Percentiles rank a stretch among this genome's conserved stretches.
phyloP scores from a whole-genome alignment of 2,329 filamentous ascomycete species.

The Hypoxylon sp. region DNA sequence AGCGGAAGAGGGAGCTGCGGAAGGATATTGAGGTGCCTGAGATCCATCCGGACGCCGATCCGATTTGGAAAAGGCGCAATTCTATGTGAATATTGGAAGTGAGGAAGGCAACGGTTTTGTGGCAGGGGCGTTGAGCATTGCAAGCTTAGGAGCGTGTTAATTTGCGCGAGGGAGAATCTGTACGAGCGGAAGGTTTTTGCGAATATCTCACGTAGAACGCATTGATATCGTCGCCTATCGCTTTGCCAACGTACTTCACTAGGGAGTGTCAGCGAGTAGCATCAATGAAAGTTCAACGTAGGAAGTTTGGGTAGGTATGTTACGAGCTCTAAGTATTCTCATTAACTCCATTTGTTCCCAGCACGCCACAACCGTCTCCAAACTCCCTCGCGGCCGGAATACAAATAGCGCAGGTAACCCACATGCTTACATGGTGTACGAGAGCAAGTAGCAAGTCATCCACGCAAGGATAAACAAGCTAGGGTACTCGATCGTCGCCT shows the following conservation, averaged over 20 bases:
- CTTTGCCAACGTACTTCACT: background rate
- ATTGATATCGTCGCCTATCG: background rate
- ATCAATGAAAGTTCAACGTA: constrained; percentile 9
- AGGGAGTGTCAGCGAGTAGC: background rate
- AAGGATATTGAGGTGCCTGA: constrained; percentile 56
- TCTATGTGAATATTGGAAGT: constrained; percentile 38
- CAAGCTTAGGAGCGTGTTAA: background rate
- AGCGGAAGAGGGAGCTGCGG: constrained; percentile 59
- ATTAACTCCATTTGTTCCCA: constrained; percentile 24
- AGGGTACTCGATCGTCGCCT: background rate
- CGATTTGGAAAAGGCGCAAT: constrained; percentile 47
- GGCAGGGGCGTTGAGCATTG: background rate
- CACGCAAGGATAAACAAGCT: constrained; percentile 2
- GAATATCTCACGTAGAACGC: background rate
- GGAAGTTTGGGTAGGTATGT: constrained; percentile 13
- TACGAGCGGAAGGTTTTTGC: background rate
- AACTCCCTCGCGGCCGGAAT: background rate
- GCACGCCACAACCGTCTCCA: background rate
- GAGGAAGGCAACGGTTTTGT: background rate
- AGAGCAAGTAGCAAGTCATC: constrained; percentile 14
- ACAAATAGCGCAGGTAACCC: background rate
- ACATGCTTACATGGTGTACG: constrained; percentile 3
- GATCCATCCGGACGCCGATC: constrained; percentile 55
- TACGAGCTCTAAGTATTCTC: constrained; percentile 27
- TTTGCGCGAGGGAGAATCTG: background rate